Evolutionary conservation across 2,329 filamentous ascomycete genomes (phyloP).

Genomic region (Zasmidium cellare): DNA sequence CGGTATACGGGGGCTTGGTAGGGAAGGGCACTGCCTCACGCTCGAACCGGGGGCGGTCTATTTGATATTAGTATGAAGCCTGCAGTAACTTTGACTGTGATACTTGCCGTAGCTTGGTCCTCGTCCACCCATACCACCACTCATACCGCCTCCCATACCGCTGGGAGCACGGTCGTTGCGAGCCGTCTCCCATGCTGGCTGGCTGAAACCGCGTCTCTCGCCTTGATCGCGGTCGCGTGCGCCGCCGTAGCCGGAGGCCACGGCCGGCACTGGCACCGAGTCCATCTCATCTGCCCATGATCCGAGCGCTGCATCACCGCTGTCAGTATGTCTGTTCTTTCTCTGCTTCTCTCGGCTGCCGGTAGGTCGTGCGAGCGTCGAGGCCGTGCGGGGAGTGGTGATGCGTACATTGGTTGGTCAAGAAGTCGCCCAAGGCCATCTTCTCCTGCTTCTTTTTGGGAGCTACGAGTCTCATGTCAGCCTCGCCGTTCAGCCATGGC

Average conservation of each 20-base stretch:
- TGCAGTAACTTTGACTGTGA: neutral
- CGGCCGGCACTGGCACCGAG: conserved; percentile 37
- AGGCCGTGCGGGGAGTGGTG: conserved; percentile 1
- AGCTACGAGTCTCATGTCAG: conserved; percentile 29
- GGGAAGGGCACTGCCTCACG: conserved; percentile 84
- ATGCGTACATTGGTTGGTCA: conserved; percentile 77
- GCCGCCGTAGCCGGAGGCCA: conserved; percentile 28
- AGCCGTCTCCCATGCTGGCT: conserved; percentile 31
- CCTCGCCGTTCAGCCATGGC: neutral
- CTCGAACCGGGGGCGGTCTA: conserved; percentile 38
- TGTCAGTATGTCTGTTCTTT: conserved; percentile 16
- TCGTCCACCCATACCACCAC: conserved; percentile 23
- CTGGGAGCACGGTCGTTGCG: conserved; percentile 20
- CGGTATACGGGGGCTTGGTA: conserved; percentile 89
- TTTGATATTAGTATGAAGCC: conserved; percentile 20
- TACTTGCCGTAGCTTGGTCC: conserved; percentile 34
- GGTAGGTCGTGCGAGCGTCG: neutral
- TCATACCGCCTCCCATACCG: conserved; percentile 21
- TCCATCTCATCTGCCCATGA: conserved; percentile 99
- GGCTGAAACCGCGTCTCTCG: conserved; percentile 50
- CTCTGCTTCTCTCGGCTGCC: neutral
- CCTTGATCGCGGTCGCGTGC: conserved; percentile 33
- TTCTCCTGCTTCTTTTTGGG: conserved; percentile 92
- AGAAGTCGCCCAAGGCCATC: conserved; percentile 96
- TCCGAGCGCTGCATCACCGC: conserved; percentile 62